Base-by-base conservation (phyloP, 352 stramenopile species). In the Phytophthora ohioensis region DNA sequence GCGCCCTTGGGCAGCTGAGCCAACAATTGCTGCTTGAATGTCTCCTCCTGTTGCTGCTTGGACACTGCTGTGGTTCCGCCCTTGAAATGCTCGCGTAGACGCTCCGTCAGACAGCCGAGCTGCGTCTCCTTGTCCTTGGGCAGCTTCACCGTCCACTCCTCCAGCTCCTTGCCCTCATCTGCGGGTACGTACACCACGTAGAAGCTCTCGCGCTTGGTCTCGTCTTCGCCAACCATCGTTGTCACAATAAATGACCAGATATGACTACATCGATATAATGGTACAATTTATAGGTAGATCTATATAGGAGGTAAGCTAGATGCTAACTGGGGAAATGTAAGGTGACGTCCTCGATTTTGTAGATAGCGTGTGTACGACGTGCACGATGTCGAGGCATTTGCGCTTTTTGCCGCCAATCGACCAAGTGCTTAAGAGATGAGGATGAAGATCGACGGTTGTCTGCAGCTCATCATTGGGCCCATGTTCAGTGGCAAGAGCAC, bases 401-500 rank as follows among this genome's bases (percentile, higher is more conserved):
- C 55, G 60, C 39, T 47, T 62, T 27, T 57, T 48, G 31, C 45
- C 57, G 21, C 31, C 43, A 51, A 17, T 21, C 48, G 4, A 54
- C n/a, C 31, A 41, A 55, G 48, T 27, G 27, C 21, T 38, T 1
- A 77, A 55, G 48, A 49, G 65, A 82, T 79, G 66, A 64, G 67
- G 71, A 68, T 68, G 65, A 70, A 67, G 35, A 68, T 88, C 21
- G 75, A 79, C 34, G 86, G 88, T 42, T 75, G 88, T 64, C 62
- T 96, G 58, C 85, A 96, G 71, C 82, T 96, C 38, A 95, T 96
- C 55, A 82, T 96, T 41, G 89, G 89, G 5, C 87, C 89, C 57
- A 96, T 96, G 89, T 96, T 95, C 72, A 95, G 87, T 62, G 89
- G 89, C 71, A 96, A 96, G 71, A 93, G 82, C 68, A 96, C 87